These are phyloP conservation scores for Byssothecium circinans DNA, from an alignment of 2,329 filamentous ascomycete genomes.

Conservation along the genomic window DNA sequence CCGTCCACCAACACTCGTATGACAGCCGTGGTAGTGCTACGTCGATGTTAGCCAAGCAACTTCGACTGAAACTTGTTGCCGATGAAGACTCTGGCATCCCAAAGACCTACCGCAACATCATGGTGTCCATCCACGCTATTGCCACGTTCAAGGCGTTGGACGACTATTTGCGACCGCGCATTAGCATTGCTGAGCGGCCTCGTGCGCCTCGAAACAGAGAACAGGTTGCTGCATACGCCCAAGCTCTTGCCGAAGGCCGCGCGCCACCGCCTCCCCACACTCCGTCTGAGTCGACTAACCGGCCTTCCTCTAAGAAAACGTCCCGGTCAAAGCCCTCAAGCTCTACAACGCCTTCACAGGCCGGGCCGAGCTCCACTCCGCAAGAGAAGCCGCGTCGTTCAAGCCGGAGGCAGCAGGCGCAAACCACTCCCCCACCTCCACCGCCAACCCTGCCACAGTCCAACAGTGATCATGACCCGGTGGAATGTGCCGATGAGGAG, in stretches of 20 bases:
- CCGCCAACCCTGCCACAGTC: constrained; percentile 48
- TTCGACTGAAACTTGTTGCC: constrained; percentile 83
- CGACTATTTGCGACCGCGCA: constrained; percentile 90
- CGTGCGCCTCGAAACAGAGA: constrained; percentile 61
- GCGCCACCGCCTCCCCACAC: constrained; percentile 40
- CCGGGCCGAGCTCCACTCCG: constrained; percentile 48
- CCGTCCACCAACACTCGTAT: constrained; percentile 88
- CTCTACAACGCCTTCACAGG: constrained; percentile 49
- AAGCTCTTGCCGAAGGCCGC: constrained; percentile 60
- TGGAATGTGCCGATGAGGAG: constrained; percentile 93
- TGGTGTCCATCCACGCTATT: constrained; percentile 98
- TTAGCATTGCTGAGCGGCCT: constrained; percentile 76
- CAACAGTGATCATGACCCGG: constrained; percentile 54
- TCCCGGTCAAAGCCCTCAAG: constrained; percentile 33
- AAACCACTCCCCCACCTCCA: constrained; percentile 56
- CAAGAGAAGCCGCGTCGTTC: constrained; percentile 69
- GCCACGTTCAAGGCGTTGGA: constrained; percentile 96
- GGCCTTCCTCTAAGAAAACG: constrained; percentile 30
- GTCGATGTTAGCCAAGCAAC: constrained; percentile 95
- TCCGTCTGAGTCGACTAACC: constrained; percentile 36
- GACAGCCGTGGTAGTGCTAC: constrained; percentile 90
- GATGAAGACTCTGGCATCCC: constrained; percentile 92
- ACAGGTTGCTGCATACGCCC: constrained; percentile 75
- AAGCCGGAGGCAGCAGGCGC: constrained; percentile 56
- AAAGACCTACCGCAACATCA: constrained; percentile 83